Percentiles rank a stretch among this genome's conserved stretches.
phyloP scores from a whole-genome alignment of 1,139 yeast species.

The Diutina scorzettiae region DNA sequence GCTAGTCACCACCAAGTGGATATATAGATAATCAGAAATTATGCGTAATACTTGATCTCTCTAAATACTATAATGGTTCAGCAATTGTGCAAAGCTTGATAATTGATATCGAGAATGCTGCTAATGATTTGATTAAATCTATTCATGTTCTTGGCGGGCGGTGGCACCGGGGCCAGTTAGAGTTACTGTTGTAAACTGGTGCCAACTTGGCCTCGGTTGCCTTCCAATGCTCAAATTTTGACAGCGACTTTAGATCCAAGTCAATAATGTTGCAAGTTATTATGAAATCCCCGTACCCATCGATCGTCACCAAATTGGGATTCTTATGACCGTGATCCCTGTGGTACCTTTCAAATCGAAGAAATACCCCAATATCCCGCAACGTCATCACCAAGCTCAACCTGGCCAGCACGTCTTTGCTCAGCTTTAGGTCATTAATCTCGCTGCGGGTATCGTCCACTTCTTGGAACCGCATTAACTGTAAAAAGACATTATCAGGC shows the following conservation, averaged over 20 bases:
- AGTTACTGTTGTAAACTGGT: neutral
- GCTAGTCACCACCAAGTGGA: no score
- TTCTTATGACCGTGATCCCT: conserved; percentile 19
- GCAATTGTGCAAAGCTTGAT: no score
- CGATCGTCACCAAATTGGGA: conserved; percentile 21
- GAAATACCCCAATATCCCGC: conserved; percentile 41
- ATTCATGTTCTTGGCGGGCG: neutral
- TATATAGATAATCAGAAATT: no score
- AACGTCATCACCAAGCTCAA: conserved; percentile 18
- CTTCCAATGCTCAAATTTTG: conserved; percentile 31
- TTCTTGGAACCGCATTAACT: conserved; percentile 25
- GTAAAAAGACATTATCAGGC: conserved; percentile 25
- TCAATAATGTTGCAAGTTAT: conserved; percentile 32
- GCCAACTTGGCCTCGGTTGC: conserved; percentile 1
- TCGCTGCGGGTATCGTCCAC: conserved; percentile 24
- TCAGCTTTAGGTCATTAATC: conserved; percentile 22
- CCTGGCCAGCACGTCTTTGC: conserved; percentile 31
- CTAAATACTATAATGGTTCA: no score
- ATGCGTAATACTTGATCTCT: no score
- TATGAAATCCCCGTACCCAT: conserved; percentile 18
- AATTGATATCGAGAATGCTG: no score
- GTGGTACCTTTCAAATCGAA: conserved; percentile 28
- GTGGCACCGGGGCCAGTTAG: neutral
- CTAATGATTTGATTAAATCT: neutral
- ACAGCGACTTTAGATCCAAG: conserved; percentile 30